Evolutionary conservation across 140 eudicot species (phyloP).

Genomic region (Ambrosia hybrid): DNA sequence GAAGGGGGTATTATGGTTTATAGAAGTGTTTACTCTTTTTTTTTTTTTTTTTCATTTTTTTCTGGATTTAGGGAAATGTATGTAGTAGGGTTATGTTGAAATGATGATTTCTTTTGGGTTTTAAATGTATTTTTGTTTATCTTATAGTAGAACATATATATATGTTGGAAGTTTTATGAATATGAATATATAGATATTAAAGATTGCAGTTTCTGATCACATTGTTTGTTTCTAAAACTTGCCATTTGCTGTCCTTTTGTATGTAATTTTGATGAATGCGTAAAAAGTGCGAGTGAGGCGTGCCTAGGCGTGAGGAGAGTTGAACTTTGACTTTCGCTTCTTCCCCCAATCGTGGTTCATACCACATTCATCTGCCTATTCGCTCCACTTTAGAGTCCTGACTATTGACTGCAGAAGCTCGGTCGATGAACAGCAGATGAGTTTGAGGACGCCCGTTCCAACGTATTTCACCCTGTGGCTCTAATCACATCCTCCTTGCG

Average conservation of each 20-base stretch:
- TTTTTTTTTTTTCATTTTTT: not conserved
- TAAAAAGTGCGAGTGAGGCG: not conserved
- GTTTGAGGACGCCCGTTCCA: too few species aligned
- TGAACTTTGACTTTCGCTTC: not conserved
- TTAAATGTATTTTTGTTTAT: slow-evolving; percentile 12
- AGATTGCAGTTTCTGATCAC: slow-evolving; percentile 22
- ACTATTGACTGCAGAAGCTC: too few species aligned
- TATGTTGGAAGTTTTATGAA: slow-evolving; percentile 27
- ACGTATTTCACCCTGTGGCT: too few species aligned
- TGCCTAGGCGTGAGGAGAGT: too few species aligned
- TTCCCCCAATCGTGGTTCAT: too few species aligned
- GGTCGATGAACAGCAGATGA: too few species aligned
- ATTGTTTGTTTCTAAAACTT: slow-evolving; percentile 7
- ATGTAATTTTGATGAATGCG: not conserved
- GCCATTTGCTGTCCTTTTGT: not conserved
- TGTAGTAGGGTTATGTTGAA: slow-evolving; percentile 34
- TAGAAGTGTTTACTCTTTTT: not conserved
- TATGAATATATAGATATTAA: slow-evolving; percentile 33
- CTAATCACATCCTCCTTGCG: too few species aligned
- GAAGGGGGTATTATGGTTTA: slow-evolving; percentile 19
- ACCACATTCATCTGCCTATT: too few species aligned
- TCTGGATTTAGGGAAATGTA: slow-evolving; percentile 27
- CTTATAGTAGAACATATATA: slow-evolving; percentile 30
- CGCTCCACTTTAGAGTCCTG: too few species aligned
- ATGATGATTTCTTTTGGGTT: slow-evolving; percentile 17